These are phyloP conservation scores for Mortierella claussenii DNA, from an alignment of 192 early-diverging fungal genomes.

Conservation along the genomic window DNA sequence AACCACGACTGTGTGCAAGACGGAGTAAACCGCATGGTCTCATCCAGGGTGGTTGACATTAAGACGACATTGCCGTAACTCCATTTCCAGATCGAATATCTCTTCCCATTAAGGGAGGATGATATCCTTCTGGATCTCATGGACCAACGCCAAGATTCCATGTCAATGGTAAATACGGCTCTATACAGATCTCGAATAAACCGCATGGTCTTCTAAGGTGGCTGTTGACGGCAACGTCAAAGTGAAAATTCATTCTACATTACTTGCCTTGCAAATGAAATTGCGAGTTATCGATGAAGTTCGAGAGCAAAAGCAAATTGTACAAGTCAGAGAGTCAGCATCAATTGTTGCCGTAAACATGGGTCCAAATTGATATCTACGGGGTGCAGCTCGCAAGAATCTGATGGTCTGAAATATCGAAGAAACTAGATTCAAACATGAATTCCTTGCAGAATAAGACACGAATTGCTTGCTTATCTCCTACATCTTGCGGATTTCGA, in stretches of 20 bases:
- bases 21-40: slow-evolving; percentile 15
- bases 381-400: no score
- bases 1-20: background rate
- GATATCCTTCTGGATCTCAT: slow-evolving; percentile 23
- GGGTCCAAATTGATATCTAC: no score
- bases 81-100: slow-evolving; percentile 23
- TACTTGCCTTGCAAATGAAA: no score
- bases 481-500: slow-evolving; percentile 37
- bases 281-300: no score
- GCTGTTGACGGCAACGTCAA: background rate
- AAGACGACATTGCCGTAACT: slow-evolving; percentile 1
- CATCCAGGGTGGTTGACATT: slow-evolving; percentile 26
- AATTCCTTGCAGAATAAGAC: no score
- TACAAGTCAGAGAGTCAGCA: no score
- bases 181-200: background rate
- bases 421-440: no score
- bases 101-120: slow-evolving; percentile 5
- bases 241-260: background rate
- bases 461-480: no score
- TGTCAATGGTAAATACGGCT: background rate
- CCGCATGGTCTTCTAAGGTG: background rate
- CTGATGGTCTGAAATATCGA: no score
- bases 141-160: slow-evolving; percentile 10
- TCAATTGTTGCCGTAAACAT: no score
- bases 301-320: no score